Conservation (phyloP, 2,329 filamentous ascomycete species). For the Neofusicoccum umdonicola region DNA sequence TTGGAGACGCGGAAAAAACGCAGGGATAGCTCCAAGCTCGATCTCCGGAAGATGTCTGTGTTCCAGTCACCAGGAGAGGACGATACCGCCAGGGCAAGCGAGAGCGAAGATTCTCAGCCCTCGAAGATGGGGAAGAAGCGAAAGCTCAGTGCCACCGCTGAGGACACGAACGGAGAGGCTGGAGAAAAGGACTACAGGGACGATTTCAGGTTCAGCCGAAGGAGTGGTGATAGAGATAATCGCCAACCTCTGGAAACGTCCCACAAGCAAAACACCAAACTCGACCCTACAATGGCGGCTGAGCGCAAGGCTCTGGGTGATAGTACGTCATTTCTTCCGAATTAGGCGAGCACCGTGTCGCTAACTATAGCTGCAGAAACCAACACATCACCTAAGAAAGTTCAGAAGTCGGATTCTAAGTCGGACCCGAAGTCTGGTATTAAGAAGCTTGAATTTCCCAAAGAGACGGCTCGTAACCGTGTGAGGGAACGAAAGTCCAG, state of each 20-base stretch:
- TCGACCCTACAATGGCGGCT: slow-evolving; percentile 20
- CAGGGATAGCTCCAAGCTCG: slow-evolving; percentile 50
- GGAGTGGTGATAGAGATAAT: slow-evolving; percentile 5
- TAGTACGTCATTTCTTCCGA: slow-evolving; percentile 31
- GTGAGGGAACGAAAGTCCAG: slow-evolving; percentile 20
- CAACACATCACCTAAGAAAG: slow-evolving; percentile 32
- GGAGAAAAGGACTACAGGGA: slow-evolving; percentile 26
- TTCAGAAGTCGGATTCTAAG: slow-evolving; percentile 23
- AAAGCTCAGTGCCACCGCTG: slow-evolving; percentile 48
- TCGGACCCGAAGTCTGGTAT: slow-evolving; percentile 19
- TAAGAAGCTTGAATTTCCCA: slow-evolving; percentile 19
- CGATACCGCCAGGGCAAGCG: slow-evolving; percentile 29
- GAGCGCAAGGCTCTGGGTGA: slow-evolving; percentile 41
- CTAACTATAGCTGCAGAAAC: slow-evolving; percentile 24
- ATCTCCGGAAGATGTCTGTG: slow-evolving; percentile 41
- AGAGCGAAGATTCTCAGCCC: slow-evolving; percentile 24
- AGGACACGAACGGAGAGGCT: slow-evolving; percentile 20
- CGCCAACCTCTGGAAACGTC: neutral
- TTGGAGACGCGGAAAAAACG: slow-evolving; percentile 54
- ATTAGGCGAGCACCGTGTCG: neutral
- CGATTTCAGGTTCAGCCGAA: slow-evolving; percentile 48
- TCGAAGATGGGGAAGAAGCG: slow-evolving; percentile 54
- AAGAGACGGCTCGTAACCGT: slow-evolving; percentile 8
- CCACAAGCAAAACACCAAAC: neutral
- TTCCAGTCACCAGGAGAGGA: slow-evolving; percentile 42